phyloP scores from a whole-genome alignment of 257 asterid genomes.

The Plantago elongata region DNA sequence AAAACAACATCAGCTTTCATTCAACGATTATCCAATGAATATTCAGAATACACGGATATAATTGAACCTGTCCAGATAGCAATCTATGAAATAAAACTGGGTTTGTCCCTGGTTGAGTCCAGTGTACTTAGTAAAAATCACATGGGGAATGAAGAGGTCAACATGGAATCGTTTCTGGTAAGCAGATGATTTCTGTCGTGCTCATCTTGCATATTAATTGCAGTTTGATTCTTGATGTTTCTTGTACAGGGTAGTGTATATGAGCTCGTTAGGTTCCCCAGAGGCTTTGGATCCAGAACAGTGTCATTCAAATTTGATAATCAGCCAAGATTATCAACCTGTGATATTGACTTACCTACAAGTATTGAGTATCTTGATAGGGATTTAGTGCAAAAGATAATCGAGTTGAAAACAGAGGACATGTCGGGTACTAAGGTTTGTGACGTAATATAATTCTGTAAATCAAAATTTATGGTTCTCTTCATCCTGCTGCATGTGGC shows the following conservation, averaged over 20 bases:
- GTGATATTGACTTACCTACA: slow-evolving; percentile 46
- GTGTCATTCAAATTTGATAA: slow-evolving; percentile 32
- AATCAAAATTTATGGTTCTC: neutral
- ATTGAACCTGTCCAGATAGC: slow-evolving; percentile 78
- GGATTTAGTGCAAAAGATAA: slow-evolving; percentile 39
- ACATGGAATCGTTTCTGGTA: slow-evolving; percentile 50
- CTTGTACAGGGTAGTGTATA: slow-evolving; percentile 39
- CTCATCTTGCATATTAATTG: slow-evolving; percentile 17
- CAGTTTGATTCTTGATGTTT: slow-evolving; percentile 17
- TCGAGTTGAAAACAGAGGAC: slow-evolving; percentile 23
- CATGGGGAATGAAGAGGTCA: slow-evolving; percentile 33
- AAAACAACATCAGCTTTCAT: slow-evolving; percentile 53
- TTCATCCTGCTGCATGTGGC: neutral
- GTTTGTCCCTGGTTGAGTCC: slow-evolving; percentile 61
- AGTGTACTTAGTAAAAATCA: slow-evolving; percentile 31
- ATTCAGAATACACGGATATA: slow-evolving; percentile 58
- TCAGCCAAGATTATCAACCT: slow-evolving; percentile 29
- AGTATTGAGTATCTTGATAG: slow-evolving; percentile 36
- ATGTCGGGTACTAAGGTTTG: slow-evolving; percentile 38
- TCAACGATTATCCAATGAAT: slow-evolving; percentile 58
- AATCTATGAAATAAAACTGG: slow-evolving; percentile 83
- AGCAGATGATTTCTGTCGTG: slow-evolving; percentile 13
- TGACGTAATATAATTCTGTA: slow-evolving; percentile 9
- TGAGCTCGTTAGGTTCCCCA: slow-evolving; percentile 74
- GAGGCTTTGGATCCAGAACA: slow-evolving; percentile 41